These are phyloP conservation scores for Camellia granthamiana DNA, from an alignment of 148 eudicot genomes.

Conservation along the genomic window DNA sequence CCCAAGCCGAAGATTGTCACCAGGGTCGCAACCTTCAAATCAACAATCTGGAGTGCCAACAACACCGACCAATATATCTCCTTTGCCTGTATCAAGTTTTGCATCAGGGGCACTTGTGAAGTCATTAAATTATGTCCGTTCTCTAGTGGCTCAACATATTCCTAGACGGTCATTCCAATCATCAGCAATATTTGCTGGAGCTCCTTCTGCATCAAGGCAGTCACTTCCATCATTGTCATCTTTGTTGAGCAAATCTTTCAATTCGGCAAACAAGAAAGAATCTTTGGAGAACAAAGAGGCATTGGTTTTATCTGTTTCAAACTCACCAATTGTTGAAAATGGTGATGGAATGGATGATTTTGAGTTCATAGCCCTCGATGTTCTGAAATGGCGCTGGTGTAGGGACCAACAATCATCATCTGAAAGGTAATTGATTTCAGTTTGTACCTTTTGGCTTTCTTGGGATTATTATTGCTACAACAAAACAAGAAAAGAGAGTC, in stretches of 20 bases:
- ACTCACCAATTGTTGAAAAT: slow-evolving; percentile 59
- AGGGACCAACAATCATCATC: slow-evolving; percentile 60
- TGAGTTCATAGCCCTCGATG: slow-evolving; percentile 77
- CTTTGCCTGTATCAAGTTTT: slow-evolving; percentile 91
- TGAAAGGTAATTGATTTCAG: slow-evolving; percentile 55
- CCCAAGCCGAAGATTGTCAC: slow-evolving; percentile 58
- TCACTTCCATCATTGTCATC: slow-evolving; percentile 90
- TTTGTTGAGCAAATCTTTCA: slow-evolving; percentile 83
- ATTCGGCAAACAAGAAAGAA: slow-evolving; percentile 68
- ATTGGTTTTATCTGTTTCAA: slow-evolving; percentile 53
- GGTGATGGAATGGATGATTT: slow-evolving; percentile 54
- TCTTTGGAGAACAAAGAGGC: slow-evolving; percentile 66
- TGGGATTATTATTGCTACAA: background rate
- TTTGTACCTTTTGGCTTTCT: slow-evolving; percentile 3
- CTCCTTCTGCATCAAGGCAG: slow-evolving; percentile 72
- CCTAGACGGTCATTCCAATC: slow-evolving; percentile 88
- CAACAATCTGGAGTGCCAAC: slow-evolving; percentile 53
- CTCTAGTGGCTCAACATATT: slow-evolving; percentile 80
- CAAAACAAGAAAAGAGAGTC: background rate
- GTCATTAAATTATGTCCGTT: slow-evolving; percentile 91
- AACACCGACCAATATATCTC: slow-evolving; percentile 41
- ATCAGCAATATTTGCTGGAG: slow-evolving; percentile 91
- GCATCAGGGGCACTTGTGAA: slow-evolving; percentile 78
- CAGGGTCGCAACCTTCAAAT: slow-evolving; percentile 60
- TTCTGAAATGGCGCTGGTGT: slow-evolving; percentile 91